Percentiles rank a stretch among this genome's conserved stretches.
These are phyloP conservation scores for Cadophora luteo-olivacea DNA, from an alignment of 2,329 filamentous ascomycete species.

Conservation along the genomic window DNA sequence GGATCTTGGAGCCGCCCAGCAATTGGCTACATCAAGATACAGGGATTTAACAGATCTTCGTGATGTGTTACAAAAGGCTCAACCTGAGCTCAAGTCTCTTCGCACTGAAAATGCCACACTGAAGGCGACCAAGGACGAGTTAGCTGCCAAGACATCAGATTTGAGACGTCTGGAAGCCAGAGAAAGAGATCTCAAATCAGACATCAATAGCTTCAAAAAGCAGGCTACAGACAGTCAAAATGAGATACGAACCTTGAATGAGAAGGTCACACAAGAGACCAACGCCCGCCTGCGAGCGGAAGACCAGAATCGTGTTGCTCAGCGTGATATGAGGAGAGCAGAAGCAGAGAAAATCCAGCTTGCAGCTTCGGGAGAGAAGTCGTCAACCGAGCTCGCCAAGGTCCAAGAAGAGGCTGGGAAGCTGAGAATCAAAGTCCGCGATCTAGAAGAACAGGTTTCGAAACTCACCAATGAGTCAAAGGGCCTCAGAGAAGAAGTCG, in stretches of 20 bases:
- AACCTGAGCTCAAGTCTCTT: conserved; percentile 82
- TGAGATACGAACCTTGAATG: conserved; percentile 79
- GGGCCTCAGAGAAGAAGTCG: conserved; percentile 76
- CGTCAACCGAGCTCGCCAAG: conserved; percentile 71
- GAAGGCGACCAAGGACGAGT: conserved; percentile 76
- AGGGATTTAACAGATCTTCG: conserved; percentile 85
- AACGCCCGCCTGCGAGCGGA: conserved; percentile 76
- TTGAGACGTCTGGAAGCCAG: conserved; percentile 79
- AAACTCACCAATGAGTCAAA: conserved; percentile 73
- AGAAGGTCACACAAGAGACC: conserved; percentile 78
- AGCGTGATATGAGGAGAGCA: conserved; percentile 77
- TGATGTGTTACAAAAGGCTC: conserved; percentile 81
- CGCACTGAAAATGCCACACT: conserved; percentile 78
- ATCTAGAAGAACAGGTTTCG: conserved; percentile 76
- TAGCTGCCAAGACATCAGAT: conserved; percentile 65
- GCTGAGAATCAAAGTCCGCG: conserved; percentile 64
- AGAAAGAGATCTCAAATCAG: conserved; percentile 80
- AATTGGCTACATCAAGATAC: conserved; percentile 85
- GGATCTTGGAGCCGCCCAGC: conserved; percentile 84
- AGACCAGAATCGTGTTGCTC: conserved; percentile 75
- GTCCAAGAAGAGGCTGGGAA: conserved; percentile 76
- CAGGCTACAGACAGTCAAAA: conserved; percentile 75
- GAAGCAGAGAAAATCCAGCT: conserved; percentile 83
- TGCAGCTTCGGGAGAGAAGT: conserved; percentile 74
- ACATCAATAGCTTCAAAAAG: conserved; percentile 73